Evolutionary conservation across 2,329 filamentous ascomycete species (phyloP).

Genomic region (Zelopaecilomyces penicillatus): DNA sequence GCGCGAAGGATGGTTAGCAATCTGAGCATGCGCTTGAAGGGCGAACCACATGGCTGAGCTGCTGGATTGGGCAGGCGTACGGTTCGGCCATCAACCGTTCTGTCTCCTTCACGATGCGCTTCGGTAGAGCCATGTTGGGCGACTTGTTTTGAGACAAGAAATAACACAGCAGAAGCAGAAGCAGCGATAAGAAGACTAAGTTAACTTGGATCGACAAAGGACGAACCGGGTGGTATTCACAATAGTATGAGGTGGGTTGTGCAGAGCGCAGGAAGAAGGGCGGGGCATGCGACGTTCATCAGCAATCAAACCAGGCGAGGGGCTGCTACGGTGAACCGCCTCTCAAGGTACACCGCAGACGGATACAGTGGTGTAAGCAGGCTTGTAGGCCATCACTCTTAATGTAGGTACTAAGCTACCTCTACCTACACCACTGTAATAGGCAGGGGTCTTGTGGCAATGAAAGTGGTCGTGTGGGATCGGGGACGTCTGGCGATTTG

Average conservation of each 20-base stretch:
- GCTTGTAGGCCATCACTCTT: no score
- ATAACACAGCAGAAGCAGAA: background rate
- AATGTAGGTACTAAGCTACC: no score
- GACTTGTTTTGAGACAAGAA: background rate
- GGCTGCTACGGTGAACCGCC: no score
- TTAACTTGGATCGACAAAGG: no score
- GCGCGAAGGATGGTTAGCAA: constrained; percentile 12
- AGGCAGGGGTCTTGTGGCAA: no score
- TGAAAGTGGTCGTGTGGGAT: no score
- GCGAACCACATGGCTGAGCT: constrained; percentile 3
- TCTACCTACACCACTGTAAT: no score
- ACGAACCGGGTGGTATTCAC: background rate
- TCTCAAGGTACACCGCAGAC: no score
- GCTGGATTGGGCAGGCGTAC: constrained; percentile 43
- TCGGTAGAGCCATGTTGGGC: constrained; percentile 65
- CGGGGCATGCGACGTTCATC: constrained; percentile 10
- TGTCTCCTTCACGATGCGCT: constrained; percentile 97
- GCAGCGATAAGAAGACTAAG: background rate
- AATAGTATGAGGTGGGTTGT: constrained; percentile 1
- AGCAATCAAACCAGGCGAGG: no score
- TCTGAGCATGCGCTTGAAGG: constrained; percentile 4
- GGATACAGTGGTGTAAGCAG: no score
- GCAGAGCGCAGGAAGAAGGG: constrained; percentile 8
- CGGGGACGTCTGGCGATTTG: no score
- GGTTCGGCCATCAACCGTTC: constrained; percentile 95